phyloP scores from a whole-genome alignment of 148 eudicot species.

The Spergularia bocconei region DNA sequence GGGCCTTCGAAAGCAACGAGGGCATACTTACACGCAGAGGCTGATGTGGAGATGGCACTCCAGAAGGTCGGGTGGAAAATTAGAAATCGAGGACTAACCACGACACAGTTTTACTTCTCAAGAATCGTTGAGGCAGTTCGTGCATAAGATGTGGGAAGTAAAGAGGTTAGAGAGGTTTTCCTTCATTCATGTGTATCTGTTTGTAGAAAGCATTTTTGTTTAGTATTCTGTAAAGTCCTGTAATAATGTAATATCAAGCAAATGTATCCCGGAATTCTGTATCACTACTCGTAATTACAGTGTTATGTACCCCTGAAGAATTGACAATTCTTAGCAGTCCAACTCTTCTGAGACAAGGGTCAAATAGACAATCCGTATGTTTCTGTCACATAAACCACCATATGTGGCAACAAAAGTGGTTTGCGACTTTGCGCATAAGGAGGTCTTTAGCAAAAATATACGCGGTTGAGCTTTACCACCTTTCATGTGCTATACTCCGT shows the following conservation, averaged over 20 bases:
- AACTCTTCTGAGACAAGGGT: constrained; percentile 10
- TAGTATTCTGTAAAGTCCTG: constrained; percentile 28
- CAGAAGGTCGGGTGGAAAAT: constrained; percentile 89
- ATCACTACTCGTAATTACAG: constrained; percentile 11
- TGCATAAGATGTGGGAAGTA: constrained; percentile 25
- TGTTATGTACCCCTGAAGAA: constrained; percentile 18
- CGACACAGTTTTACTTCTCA: constrained; percentile 92
- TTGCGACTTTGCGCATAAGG: too few relatives aligned
- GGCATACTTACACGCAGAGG: constrained; percentile 94
- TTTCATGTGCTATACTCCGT: too few relatives aligned
- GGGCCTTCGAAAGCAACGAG: constrained; percentile 98
- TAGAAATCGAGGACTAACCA: constrained; percentile 63
- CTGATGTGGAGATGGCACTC: constrained; percentile 83
- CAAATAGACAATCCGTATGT: background rate
- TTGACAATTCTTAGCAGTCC: background rate
- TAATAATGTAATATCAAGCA: constrained; percentile 26
- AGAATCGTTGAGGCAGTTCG: constrained; percentile 85
- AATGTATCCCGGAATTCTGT: constrained; percentile 22
- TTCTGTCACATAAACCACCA: background rate
- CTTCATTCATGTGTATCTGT: constrained; percentile 16
- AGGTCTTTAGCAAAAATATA: too few relatives aligned
- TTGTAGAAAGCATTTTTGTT: constrained; percentile 26
- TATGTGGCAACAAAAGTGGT: too few relatives aligned
- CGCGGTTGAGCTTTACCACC: too few relatives aligned
- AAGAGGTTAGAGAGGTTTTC: constrained; percentile 32